A percentile compares a stretch with the other conserved stretches of the same genome.
phyloP scores from a whole-genome alignment of 2,329 filamentous ascomycete genomes.

The Diaporthe aspalathi region DNA sequence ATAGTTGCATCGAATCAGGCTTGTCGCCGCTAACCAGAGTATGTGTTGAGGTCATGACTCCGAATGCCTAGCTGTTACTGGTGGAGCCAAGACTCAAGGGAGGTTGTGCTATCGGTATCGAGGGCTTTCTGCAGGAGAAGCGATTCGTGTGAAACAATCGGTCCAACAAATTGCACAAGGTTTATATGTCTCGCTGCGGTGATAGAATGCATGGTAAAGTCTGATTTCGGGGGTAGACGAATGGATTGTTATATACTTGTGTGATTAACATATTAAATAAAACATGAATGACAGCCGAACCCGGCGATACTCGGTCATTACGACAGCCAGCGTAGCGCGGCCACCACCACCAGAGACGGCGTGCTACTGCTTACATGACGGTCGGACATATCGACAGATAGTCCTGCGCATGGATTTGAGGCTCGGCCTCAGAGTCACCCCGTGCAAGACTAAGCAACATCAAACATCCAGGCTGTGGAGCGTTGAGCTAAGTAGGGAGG shows the following conservation, averaged over 20 bases:
- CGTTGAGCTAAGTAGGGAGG: background rate
- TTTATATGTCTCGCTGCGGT: background rate
- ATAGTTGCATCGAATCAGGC: background rate
- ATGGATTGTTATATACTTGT: background rate
- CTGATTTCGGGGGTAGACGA: background rate
- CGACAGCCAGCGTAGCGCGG: background rate
- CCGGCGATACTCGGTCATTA: constrained; percentile 11
- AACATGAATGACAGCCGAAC: background rate
- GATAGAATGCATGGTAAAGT: background rate
- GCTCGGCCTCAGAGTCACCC: constrained; percentile 32
- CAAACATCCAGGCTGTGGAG: background rate
- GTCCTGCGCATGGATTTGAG: background rate
- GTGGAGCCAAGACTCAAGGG: background rate
- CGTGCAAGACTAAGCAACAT: background rate
- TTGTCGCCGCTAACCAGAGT: constrained; percentile 28
- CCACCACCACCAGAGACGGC: background rate
- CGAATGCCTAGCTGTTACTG: background rate
- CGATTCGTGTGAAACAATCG: no score
- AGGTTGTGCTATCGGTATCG: background rate
- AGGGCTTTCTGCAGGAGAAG: background rate
- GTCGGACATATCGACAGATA: background rate
- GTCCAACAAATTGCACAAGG: background rate
- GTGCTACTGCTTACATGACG: constrained; percentile 13
- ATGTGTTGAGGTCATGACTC: constrained; percentile 21
- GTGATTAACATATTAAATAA: background rate